Percentiles rank a stretch among this genome's conserved stretches.
Conservation (phyloP, 1,139 yeast species). For the Nakaseomyces bracarensis region DNA sequence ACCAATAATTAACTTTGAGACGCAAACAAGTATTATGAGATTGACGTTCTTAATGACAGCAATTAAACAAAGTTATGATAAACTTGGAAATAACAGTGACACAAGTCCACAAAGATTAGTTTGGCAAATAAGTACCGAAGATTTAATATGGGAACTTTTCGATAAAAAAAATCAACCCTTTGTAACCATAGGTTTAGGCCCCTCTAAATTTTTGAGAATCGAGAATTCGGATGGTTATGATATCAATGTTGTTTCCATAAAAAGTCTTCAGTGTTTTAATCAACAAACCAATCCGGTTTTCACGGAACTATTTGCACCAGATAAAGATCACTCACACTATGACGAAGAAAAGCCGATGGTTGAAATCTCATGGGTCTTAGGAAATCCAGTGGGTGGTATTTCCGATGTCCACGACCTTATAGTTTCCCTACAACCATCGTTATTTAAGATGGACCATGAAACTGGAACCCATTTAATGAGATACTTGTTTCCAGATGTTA, state of each 20-base stretch:
- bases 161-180: conserved; percentile 53
- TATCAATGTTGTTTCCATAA: conserved; percentile 47
- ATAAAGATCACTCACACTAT: conserved; percentile 19
- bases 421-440: conserved; percentile 53
- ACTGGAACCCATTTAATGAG: conserved; percentile 55
- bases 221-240: conserved; percentile 56
- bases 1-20: conserved; percentile 39
- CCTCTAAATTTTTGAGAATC: conserved; percentile 50
- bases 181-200: conserved; percentile 60
- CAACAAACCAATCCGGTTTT: conserved; percentile 49
- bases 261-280: conserved; percentile 62
- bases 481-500: conserved; percentile 54
- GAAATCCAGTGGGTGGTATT: conserved; percentile 83
- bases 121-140: conserved; percentile 64
- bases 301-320: conserved; percentile 63
- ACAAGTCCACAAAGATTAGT: conserved; percentile 33
- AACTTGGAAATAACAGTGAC: conserved; percentile 34
- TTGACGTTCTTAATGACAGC: conserved; percentile 62
- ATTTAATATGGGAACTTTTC: conserved; percentile 62
- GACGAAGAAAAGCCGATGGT: conserved; percentile 35
- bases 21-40: conserved; percentile 49
- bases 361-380: conserved; percentile 58
- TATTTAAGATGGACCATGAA: conserved; percentile 61
- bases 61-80: conserved; percentile 44
- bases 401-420: conserved; percentile 49